Conservation (phyloP, 257 asterid genomes). For the Solanum bukasovii region DNA sequence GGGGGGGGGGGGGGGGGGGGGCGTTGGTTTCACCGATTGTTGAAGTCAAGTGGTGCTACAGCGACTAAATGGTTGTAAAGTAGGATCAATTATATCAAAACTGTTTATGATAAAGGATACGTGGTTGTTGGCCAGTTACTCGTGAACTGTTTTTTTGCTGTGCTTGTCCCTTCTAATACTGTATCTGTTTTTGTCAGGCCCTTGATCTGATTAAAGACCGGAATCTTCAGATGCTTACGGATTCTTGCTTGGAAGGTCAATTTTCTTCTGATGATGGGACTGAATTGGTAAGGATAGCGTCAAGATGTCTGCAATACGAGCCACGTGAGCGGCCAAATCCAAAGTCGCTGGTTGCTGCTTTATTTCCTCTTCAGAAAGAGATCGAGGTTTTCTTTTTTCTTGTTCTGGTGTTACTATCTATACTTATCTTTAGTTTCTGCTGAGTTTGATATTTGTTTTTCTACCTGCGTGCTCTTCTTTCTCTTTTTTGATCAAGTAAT, state of each 20-base stretch:
- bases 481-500: not conserved
- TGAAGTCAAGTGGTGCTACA: not conserved
- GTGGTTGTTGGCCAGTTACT: not conserved
- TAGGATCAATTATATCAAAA: not conserved
- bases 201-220: conserved; percentile 42
- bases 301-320: conserved; percentile 91
- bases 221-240: conserved; percentile 40
- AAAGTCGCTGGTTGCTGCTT: conserved; percentile 54
- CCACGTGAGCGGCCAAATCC: conserved; percentile 89
- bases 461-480: not conserved
- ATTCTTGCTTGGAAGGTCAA: conserved; percentile 83
- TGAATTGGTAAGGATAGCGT: conserved; percentile 78
- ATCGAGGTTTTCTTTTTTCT: conserved; percentile 46
- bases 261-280: conserved; percentile 77
- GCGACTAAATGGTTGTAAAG: not conserved
- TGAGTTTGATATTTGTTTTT: not conserved
- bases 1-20: not conserved
- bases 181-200: conserved; percentile 19
- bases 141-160: not conserved
- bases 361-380: conserved; percentile 74
- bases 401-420: not conserved
- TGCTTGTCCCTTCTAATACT: not conserved
- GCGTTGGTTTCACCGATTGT: not conserved
- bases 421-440: not conserved
- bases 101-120: not conserved